These are phyloP conservation scores for Lachancea dasiensis DNA, from an alignment of 805 yeast genomes.

Conservation along the genomic window DNA sequence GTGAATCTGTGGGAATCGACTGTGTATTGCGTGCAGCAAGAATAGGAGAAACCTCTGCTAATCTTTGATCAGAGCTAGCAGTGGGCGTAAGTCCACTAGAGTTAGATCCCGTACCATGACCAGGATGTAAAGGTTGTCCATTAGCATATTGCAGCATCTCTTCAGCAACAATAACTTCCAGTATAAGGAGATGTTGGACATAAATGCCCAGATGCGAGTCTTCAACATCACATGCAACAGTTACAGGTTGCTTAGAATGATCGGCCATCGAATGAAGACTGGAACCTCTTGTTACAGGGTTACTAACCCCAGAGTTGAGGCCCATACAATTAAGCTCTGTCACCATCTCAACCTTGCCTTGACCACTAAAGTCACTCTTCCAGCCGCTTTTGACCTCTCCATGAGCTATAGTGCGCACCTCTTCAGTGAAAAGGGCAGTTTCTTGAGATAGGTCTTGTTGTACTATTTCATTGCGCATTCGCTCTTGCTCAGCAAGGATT, in stretches of 20 bases:
- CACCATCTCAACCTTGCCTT: conserved; percentile 74
- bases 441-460: conserved; percentile 31
- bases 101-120: conserved; percentile 5
- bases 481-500: conserved; percentile 28
- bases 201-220: conserved; percentile 76
- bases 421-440: conserved; percentile 57
- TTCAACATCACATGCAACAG: conserved; percentile 71
- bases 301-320: conserved; percentile 47
- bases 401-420: conserved; percentile 60
- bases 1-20: conserved; percentile 19
- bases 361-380: conserved; percentile 82
- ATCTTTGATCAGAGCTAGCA: conserved; percentile 32
- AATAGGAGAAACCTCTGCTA: conserved; percentile 41
- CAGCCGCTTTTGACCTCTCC: conserved; percentile 90
- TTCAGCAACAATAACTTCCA: conserved; percentile 93
- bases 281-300: conserved; percentile 40
- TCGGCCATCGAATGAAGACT: conserved; percentile 30
- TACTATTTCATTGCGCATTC: conserved; percentile 28
- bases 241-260: conserved; percentile 32
- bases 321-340: conserved; percentile 61
- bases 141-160: conserved; percentile 51
- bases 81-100: conserved; percentile 5
- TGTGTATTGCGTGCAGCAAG: conserved; percentile 34
- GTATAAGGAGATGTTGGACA: conserved; percentile 68
- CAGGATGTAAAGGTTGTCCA: conserved; percentile 26